Conservation (phyloP, 495 filamentous ascomycete species). For the Xylaria venustula region DNA sequence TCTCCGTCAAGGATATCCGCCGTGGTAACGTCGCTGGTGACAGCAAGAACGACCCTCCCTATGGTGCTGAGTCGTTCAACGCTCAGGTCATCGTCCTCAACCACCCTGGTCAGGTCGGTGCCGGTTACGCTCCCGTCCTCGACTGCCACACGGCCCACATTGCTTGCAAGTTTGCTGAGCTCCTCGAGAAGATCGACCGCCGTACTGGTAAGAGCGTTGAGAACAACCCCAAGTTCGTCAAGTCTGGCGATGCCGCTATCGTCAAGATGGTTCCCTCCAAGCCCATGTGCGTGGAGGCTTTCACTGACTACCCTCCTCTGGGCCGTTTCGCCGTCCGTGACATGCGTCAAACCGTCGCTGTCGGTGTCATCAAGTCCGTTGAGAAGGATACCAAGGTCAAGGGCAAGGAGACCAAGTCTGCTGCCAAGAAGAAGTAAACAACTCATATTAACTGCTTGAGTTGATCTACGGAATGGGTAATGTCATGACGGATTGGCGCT, state of each 20-base stretch:
- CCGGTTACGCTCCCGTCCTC: constrained; percentile 96
- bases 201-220: constrained; percentile 99
- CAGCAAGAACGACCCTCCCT: constrained; percentile 98
- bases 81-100: constrained; percentile 99
- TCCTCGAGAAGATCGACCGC: constrained; percentile 99
- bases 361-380: constrained; percentile 85
- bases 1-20: constrained; percentile 99
- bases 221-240: constrained; percentile 93
- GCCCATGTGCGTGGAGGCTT: constrained; percentile 99
- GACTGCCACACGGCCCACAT: constrained; percentile 99
- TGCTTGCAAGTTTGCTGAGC: constrained; percentile 99
- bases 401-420: constrained; percentile 63
- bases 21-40: constrained; percentile 99
- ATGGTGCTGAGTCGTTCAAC: constrained; percentile 87
- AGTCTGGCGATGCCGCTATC: constrained; percentile 99
- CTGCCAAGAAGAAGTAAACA: constrained; percentile 70
- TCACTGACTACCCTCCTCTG: constrained; percentile 98
- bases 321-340: constrained; percentile 98
- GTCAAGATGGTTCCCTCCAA: constrained; percentile 99
- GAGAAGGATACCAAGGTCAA: constrained; percentile 46
- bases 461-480: constrained; percentile 12
- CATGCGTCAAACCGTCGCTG: constrained; percentile 90
- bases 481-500: constrained; percentile 17
- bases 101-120: constrained; percentile 99
- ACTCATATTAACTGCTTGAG: constrained; percentile 6